phyloP scores from a whole-genome alignment of 345 rosid genomes.

The Aegle marmelos region DNA sequence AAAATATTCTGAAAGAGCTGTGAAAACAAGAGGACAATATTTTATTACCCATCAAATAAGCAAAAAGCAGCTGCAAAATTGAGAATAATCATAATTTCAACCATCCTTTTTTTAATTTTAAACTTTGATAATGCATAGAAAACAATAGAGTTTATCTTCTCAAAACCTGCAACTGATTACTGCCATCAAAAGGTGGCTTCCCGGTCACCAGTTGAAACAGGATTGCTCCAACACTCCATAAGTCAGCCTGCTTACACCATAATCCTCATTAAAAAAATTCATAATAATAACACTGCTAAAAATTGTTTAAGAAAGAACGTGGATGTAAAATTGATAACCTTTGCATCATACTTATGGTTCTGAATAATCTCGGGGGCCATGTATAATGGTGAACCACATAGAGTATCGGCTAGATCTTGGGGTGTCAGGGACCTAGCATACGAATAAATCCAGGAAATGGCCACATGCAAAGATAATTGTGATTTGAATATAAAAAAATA shows the following conservation, averaged over 20 bases:
- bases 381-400: constrained; percentile 85
- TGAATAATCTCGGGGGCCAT: constrained; percentile 90
- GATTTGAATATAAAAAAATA: not conserved
- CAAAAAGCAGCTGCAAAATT: constrained; percentile 1
- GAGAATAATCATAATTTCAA: not conserved
- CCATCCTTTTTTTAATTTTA: not conserved
- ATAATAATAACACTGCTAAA: not conserved
- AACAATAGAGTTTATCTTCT: constrained; percentile 1
- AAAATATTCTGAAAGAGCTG: constrained; percentile 82
- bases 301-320: not conserved
- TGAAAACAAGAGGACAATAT: constrained; percentile 8
- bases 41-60: constrained; percentile 11
- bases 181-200: constrained; percentile 76
- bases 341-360: constrained; percentile 81
- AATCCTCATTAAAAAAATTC: not conserved
- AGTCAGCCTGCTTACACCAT: constrained; percentile 58
- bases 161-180: constrained; percentile 62
- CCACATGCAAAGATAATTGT: constrained; percentile 1
- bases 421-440: constrained; percentile 64
- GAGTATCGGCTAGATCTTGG: constrained; percentile 60
- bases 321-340: constrained; percentile 44
- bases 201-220: constrained; percentile 81
- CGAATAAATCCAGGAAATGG: constrained; percentile 9
- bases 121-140: constrained; percentile 1
- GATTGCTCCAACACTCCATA: constrained; percentile 92